Evolutionary conservation across 495 filamentous ascomycete species (phyloP), one percentile per base, ranked within the genome.

Genomic region (Chaetomium cochliodes): DNA sequence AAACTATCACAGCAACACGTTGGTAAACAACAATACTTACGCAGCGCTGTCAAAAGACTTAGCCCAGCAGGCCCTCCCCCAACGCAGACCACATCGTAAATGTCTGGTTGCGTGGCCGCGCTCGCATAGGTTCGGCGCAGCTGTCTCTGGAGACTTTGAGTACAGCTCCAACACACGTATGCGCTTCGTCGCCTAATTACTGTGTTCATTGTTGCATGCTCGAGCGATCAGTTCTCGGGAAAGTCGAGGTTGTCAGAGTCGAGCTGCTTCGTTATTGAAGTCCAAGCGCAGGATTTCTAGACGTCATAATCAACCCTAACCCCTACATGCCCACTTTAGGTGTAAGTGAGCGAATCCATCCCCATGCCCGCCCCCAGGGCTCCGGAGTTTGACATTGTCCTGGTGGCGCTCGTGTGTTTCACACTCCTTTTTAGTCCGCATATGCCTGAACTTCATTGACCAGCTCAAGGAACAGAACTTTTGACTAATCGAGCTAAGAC

Each of bases 1-100:
- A 37, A 37, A 37, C 1, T 37, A 37, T 11, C 8, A 8, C 9
- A 33, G 23, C 54, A 22, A 16, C 15, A 46, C 5, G 56, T 25
- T 55, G 33, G 22, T 16, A 63, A 37, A 50, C 26, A 1, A 9
- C 3, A 20, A 1, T 20, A 73, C 87, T 75, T 83, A 96, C 92
- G 87, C 49, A 99, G 83, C 67, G 92, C 92, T 63, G 91, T 87
- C 60, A 96, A 78, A 23, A 99, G 84, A 68, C 91, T 93, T 50
- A 99, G 80, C 56, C 96, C 96, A 11, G 93, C 94, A 16, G 94
- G 96, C n/a, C 96, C 96, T 30, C 94, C 96, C 58, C 96, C 96
- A 65, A 99, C 90, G 65, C 92, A 94, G 58, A 97, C 92, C 37
- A 98, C 89, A 85, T 97, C 93, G 79, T 93, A 97, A 72, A 96